Conservation (phyloP, 2,329 filamentous ascomycete genomes). For the Epicoccum sorghinum region DNA sequence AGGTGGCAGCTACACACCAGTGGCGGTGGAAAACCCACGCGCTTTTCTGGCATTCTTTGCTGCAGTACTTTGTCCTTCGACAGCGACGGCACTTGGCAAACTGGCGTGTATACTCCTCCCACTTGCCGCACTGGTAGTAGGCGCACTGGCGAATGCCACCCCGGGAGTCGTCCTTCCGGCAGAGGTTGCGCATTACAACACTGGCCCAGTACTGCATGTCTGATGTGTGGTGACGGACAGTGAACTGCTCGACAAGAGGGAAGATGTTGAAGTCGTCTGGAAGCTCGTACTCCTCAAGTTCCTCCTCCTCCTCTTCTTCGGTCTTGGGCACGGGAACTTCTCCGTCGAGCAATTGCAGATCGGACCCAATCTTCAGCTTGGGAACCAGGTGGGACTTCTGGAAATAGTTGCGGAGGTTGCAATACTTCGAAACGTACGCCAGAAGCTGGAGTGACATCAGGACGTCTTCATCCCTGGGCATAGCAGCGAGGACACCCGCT, state of each 20-base stretch:
- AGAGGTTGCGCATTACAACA: conserved; percentile 98
- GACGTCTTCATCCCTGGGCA: conserved; percentile 97
- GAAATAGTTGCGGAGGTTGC: conserved; percentile 93
- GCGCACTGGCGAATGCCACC: conserved; percentile 97
- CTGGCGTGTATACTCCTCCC: conserved; percentile 95
- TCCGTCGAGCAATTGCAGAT: conserved; percentile 79
- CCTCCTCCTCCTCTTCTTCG: conserved; percentile 65
- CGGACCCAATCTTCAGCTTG: conserved; percentile 84
- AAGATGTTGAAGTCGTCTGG: conserved; percentile 99
- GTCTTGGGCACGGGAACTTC: conserved; percentile 53
- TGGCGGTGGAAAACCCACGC: conserved; percentile 98
- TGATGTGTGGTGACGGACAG: conserved; percentile 88
- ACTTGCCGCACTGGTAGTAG: conserved; percentile 97
- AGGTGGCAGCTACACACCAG: conserved; percentile 84
- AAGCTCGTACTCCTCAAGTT: conserved; percentile 85
- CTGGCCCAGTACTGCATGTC: conserved; percentile 99
- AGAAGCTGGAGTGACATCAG: conserved; percentile 96
- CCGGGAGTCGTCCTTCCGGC: conserved; percentile 93
- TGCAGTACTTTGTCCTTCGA: conserved; percentile 97
- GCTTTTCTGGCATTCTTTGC: conserved; percentile 99
- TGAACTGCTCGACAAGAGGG: conserved; percentile 97
- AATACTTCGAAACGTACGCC: conserved; percentile 98
- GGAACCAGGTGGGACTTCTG: conserved; percentile 94
- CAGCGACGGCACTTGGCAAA: conserved; percentile 98
- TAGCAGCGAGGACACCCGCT: conserved; percentile 77